Conservation (phyloP, 306 rosid species). For the Biancaea sappan region DNA sequence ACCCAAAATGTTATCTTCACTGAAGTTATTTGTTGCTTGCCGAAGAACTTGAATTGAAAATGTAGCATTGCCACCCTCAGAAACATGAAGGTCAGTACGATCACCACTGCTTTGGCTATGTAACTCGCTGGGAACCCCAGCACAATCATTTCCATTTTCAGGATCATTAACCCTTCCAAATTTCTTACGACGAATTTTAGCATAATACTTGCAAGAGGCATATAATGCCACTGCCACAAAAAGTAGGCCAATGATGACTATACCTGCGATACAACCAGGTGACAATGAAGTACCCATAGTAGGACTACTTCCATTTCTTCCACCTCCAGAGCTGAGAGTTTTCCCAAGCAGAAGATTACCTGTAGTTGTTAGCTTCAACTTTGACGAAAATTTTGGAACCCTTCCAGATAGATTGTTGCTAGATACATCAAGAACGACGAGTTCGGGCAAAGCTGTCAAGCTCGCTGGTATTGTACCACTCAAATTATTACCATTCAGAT, state of each 20-base stretch:
- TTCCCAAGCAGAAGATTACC: constrained; percentile 71
- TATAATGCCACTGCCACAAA: constrained; percentile 59
- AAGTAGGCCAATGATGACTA: constrained; percentile 55
- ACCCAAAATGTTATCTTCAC: constrained; percentile 73
- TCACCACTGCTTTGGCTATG: constrained; percentile 81
- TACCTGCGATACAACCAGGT: constrained; percentile 66
- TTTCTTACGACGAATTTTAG: constrained; percentile 47
- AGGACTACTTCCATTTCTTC: constrained; percentile 42
- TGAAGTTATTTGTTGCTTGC: constrained; percentile 71
- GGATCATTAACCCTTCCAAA: constrained; percentile 67
- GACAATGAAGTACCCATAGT: constrained; percentile 36
- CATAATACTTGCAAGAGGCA: constrained; percentile 62
- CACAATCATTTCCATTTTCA: constrained; percentile 61
- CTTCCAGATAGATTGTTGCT: constrained; percentile 59
- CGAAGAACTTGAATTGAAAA: constrained; percentile 79
- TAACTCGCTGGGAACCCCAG: constrained; percentile 64
- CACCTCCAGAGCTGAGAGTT: constrained; percentile 40
- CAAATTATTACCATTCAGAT: constrained; percentile 50
- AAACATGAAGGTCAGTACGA: constrained; percentile 50
- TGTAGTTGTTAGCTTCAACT: constrained; percentile 39
- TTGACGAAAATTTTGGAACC: constrained; percentile 55
- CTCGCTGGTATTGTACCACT: constrained; percentile 56
- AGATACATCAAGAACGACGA: constrained; percentile 60
- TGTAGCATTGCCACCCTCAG: constrained; percentile 70
- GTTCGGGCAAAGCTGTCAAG: constrained; percentile 51